Evolutionary conservation across 2,329 filamentous ascomycete genomes (phyloP).

Genomic region (Alternaria angustiovoidea): DNA sequence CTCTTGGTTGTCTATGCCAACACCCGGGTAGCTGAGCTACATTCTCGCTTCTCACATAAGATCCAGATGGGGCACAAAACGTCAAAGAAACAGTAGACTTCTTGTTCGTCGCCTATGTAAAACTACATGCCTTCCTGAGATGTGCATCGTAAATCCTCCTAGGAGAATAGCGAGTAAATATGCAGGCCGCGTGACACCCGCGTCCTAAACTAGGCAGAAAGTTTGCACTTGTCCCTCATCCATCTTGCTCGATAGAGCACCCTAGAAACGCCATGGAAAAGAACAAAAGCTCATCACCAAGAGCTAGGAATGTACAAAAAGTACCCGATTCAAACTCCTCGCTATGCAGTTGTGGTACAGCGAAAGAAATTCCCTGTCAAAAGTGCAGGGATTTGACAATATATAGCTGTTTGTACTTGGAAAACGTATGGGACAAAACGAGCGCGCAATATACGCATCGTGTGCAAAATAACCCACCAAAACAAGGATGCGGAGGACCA

Average conservation of each 20-base stretch:
- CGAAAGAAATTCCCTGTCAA: constrained; percentile 5
- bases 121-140: neutral
- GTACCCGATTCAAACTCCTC: constrained; percentile 36
- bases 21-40: neutral
- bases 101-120: neutral
- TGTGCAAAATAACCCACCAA: constrained; percentile 6
- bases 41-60: neutral
- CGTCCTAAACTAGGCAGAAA: neutral
- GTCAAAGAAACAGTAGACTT: neutral
- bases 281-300: constrained; percentile 22
- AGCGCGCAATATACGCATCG: constrained; percentile 12
- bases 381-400: constrained; percentile 7
- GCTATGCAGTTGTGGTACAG: constrained; percentile 44
- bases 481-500: constrained; percentile 2
- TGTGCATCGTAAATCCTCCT: neutral
- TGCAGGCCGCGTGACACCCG: neutral
- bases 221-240: neutral
- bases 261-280: constrained; percentile 12
- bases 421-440: constrained; percentile 5
- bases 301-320: constrained; percentile 32
- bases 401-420: neutral
- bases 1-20: neutral
- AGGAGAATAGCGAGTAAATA: neutral
- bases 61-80: neutral
- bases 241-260: neutral